Base-by-base conservation (phyloP, 2,329 filamentous ascomycete genomes). In the Myotisia sp. region DNA sequence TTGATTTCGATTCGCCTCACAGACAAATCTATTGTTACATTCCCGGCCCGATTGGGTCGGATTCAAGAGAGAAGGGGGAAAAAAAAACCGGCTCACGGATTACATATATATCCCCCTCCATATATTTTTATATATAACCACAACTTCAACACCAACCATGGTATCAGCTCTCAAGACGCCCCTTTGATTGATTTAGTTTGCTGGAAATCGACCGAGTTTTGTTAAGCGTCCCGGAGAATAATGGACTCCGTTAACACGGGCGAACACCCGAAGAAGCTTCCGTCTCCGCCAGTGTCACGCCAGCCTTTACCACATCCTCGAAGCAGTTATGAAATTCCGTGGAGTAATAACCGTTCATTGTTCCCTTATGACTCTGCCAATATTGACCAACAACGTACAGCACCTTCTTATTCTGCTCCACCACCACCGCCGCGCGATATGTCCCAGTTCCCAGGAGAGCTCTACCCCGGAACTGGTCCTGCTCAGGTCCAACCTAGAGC, bases 391-490 rank as follows among this genome's bases (percentile, higher is more conserved):
- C 38, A 37, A 29, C 35, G 38, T 17, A 24, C 14, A 18, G 30
- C 22, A 6, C 29, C 38, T 36, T 16, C 39, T 12, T 56, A 53
- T 35, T 44, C 49, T 7, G 45, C 48, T 18, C 53, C 50, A 9
- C 47, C 49, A 52, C n/a, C n/a, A 7, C 19, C 29, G 4, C 29
- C 29, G 3, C 16, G 54, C 54, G 35, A 47, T 17, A 23, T 10
- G 12, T 29, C 38, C 13, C 38, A 40, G 26, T 26, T 37, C n/a
- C 13, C 37, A 10, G 32, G 34, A 20, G 38, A 37, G 16, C 33
- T 37, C 6, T 60, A 55, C 37, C 48, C 51, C 8, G 51, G 42
- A 35, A 51, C 48, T 34, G 35, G 57, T 21, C 48, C 54, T 7
- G 47, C 44, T 21, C 47, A 52, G 12, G 34, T 46, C 10, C 52